These are phyloP conservation scores for Triticum monococcum DNA, from an alignment of 176 grass and related monocot genomes.

Conservation along the genomic window DNA sequence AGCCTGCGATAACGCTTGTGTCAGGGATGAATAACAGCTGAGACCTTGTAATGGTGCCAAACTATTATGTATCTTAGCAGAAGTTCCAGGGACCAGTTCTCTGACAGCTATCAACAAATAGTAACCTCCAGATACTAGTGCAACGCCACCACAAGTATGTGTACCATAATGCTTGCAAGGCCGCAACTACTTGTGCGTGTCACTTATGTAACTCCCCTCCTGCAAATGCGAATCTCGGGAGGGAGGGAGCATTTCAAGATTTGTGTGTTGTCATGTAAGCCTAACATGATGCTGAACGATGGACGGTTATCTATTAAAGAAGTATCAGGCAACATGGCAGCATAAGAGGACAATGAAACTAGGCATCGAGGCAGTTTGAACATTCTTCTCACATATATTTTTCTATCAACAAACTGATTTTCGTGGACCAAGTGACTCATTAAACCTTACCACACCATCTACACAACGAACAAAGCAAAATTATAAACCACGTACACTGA, in stretches of 20 bases:
- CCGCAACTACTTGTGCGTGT: neutral
- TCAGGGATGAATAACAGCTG: neutral
- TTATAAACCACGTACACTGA: neutral
- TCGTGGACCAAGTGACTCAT: neutral
- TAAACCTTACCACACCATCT: neutral
- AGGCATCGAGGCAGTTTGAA: neutral
- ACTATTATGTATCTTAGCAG: neutral
- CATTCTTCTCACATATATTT: neutral
- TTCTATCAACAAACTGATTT: neutral
- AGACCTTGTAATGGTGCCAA: neutral
- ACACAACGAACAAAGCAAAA: neutral
- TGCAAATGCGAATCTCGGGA: neutral
- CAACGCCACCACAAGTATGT: neutral
- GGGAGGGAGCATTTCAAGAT: neutral
- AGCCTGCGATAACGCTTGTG: constrained; percentile 45
- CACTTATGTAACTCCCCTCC: neutral
- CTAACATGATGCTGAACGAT: neutral
- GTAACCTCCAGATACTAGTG: neutral
- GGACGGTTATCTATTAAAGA: neutral
- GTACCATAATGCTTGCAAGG: neutral
- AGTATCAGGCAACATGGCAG: neutral
- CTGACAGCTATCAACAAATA: neutral
- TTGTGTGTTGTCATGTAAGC: neutral
- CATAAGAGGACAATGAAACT: neutral
- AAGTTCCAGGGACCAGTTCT: neutral